Base-by-base conservation (phyloP, 2,329 filamentous ascomycete species). In the Cylindrodendrum hubeiense region DNA sequence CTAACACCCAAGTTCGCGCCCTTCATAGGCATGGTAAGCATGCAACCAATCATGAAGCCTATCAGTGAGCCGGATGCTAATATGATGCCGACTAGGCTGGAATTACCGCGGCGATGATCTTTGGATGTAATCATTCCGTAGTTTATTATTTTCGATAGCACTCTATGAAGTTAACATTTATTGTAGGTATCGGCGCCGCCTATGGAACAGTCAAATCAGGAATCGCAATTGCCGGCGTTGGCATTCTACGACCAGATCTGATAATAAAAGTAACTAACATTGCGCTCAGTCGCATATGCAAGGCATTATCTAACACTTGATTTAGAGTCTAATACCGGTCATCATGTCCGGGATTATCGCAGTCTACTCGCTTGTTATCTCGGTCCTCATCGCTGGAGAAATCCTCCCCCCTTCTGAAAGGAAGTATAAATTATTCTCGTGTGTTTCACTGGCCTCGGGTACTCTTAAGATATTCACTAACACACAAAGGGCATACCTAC, bases 341-440 rank as follows among this genome's bases (percentile, higher is more conserved):
- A 91, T 99, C 85, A 99, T 99, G 96, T 97, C 96, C 75, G 96
- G 96, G 89, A 99, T 99, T 79, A 94, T 99, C 77, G 96, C 96
- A 63, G 96, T 99, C 72, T 99, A 99, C 84, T 93, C 95, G 55
- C 92, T 99, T 73, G 96, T 99, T 76, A 95, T 99, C 73, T 93
- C 95, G 17, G 96, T 99, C 77, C 89, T 99, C 73, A 98, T 99
- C 79, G 93, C 94, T 60, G 92, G 94, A 81, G 94, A 97, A 79
- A 90, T 98, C 79, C 87, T 86, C 52, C 93, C 94, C 26, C 92
- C 91, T 17, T 82, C 82, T 21, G 83, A 87, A 71, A 79, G 81
- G 61, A 86, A 86, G 77, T 97, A 97, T 83, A 94, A 90, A 76
- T 85, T 98, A 70, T 99, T 96, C 83, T 91, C 88, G 90, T 93